Evolutionary conservation across 2,329 filamentous ascomycete genomes (phyloP), one percentile per base, ranked within the genome.

Genomic region (Incumbomyces lentus): DNA sequence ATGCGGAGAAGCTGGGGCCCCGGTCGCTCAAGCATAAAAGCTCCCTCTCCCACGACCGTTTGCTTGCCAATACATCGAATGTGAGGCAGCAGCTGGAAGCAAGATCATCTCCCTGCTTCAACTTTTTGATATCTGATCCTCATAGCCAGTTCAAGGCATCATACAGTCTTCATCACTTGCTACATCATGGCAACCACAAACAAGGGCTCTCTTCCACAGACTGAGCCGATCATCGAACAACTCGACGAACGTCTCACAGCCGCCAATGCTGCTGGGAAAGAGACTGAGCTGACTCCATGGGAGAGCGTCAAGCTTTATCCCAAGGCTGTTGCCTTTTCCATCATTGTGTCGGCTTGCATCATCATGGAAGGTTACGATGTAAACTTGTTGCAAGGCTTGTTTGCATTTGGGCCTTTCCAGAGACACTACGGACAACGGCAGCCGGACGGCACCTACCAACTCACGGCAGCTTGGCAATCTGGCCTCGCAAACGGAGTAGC

Each of bases 341-440:
- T 94, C 42, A 70, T 93, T 49, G 89, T 95, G 64, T 90, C 84
- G n/a, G 90, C 86, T 0, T 89, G 84, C 62, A 92, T 94, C 59
- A 79, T 78, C 58, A 95, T 95, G 88, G 87, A 94, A 33, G 55
- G 55, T 3, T 58, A 55, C 36, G 86, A 94, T 60, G 73, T 92
- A 49, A 81, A 78, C 58, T 70, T 93, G 32, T 29, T 60, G 13
- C 46, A 47, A 22, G 52, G 43, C 22, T 57, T 61, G 46, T 57
- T 50, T 31, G 52, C 50, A 5, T 47, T 55, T 6, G 59, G 59
- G 6, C 54, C 53, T 1, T 64, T 64, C 52, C 57, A 59, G 16
- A 44, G 55, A 37, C 62, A 59, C 41, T 64, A 60, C 26, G 61
- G 62, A 12, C 37, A 52, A 14, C 57, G 46, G 3, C 46, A 51